Conservation (phyloP, 2,329 filamentous ascomycete species). For the Fusarium longipes region DNA sequence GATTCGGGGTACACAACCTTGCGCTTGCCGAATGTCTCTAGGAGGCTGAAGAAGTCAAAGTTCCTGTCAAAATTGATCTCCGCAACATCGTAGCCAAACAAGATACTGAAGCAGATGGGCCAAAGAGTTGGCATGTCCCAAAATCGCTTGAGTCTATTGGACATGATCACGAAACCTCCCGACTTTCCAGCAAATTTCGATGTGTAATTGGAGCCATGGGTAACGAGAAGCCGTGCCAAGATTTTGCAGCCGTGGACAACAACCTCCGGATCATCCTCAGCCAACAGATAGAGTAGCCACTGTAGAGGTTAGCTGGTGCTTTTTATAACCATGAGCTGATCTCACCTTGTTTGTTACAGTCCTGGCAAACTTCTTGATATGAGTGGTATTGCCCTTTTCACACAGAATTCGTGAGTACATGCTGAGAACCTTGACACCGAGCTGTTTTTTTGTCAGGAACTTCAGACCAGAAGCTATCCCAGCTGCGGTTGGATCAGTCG, state of each 20-base stretch:
- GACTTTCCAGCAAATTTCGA: constrained; percentile 86
- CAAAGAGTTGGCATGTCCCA: constrained; percentile 89
- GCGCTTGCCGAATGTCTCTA: constrained; percentile 77
- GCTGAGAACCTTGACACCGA: constrained; percentile 79
- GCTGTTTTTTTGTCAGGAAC: constrained; percentile 71
- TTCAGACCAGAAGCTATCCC: constrained; percentile 49
- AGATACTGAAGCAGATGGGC: constrained; percentile 86
- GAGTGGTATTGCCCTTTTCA: constrained; percentile 72
- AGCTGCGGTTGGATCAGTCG: constrained; percentile 50
- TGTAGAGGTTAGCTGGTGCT: constrained; percentile 51
- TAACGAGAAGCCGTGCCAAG: constrained; percentile 82
- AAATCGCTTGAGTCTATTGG: constrained; percentile 82
- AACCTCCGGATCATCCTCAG: constrained; percentile 85
- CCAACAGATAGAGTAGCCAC: constrained; percentile 93
- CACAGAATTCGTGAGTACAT: constrained; percentile 85
- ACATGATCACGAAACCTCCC: constrained; percentile 89
- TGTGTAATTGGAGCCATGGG: constrained; percentile 83
- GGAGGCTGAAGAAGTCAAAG: constrained; percentile 79
- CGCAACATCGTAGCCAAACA: constrained; percentile 86
- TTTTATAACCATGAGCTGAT: not conserved
- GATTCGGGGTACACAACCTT: constrained; percentile 81
- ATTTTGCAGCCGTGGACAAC: constrained; percentile 86
- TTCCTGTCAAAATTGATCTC: constrained; percentile 77
- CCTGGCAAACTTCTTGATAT: constrained; percentile 88
- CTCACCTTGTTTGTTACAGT: constrained; percentile 93